Percentiles rank a stretch among this genome's conserved stretches.
Conservation (phyloP, 331 rosid genomes). For the Prunus yedoensis region DNA sequence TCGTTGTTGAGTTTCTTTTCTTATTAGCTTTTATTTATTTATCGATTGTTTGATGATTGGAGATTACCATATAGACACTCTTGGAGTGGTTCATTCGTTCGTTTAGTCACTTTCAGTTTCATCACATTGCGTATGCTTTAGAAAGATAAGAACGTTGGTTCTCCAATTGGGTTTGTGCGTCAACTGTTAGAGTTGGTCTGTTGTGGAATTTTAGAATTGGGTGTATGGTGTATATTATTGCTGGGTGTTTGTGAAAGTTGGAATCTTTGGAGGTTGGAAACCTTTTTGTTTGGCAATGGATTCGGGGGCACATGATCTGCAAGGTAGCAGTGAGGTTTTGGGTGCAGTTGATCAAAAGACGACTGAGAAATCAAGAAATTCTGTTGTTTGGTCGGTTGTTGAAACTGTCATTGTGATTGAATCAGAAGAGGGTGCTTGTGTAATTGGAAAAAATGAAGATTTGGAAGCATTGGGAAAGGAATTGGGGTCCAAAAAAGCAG, state of each 20-base stretch:
- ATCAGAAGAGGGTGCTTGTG: slow-evolving; percentile 23
- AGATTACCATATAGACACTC: slow-evolving; percentile 11
- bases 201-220: slow-evolving; percentile 3
- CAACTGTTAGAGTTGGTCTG: not conserved
- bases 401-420: slow-evolving; percentile 35
- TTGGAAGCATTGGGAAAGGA: slow-evolving; percentile 24
- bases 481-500: slow-evolving; percentile 33
- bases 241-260: slow-evolving; percentile 15
- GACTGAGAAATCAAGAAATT: slow-evolving; percentile 31
- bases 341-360: slow-evolving; percentile 39
- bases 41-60: slow-evolving; percentile 14
- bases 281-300: slow-evolving; percentile 45
- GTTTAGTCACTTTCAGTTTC: slow-evolving; percentile 23
- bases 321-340: slow-evolving; percentile 28
- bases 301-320: slow-evolving; percentile 30
- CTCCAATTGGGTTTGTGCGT: not conserved
- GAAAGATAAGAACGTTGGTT: slow-evolving; percentile 10
- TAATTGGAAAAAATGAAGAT: slow-evolving; percentile 28
- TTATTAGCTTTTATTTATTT: not conserved
- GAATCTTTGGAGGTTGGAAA: slow-evolving; percentile 21
- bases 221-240: slow-evolving; percentile 10
- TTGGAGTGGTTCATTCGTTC: slow-evolving; percentile 30
- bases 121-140: slow-evolving; percentile 36
- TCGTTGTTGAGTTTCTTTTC: not conserved
- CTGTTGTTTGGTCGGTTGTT: slow-evolving; percentile 39